Percentiles rank a stretch among this genome's conserved stretches.
These are phyloP conservation scores for Dissophora globulifera DNA, from an alignment of 192 early-diverging fungal genomes.

Conservation along the genomic window DNA sequence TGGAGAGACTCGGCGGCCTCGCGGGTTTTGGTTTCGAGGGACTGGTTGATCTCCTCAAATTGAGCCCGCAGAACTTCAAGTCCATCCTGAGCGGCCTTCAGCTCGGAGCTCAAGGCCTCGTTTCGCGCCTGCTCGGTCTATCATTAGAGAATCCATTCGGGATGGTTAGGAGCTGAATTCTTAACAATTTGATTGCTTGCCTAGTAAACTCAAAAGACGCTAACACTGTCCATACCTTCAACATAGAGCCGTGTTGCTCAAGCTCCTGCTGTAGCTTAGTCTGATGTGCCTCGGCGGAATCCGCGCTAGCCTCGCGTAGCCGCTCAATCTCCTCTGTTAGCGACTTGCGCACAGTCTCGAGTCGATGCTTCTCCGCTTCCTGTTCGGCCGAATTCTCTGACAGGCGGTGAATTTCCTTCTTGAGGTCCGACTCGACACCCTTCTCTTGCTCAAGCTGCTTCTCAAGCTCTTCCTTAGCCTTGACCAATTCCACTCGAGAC, in stretches of 20 bases:
- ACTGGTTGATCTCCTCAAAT: neutral
- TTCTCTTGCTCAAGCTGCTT: constrained; percentile 22
- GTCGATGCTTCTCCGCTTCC: neutral
- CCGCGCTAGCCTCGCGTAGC: neutral
- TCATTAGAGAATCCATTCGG: neutral
- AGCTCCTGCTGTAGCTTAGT: neutral
- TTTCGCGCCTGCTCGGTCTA: constrained; percentile 19
- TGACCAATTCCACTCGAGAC: constrained; percentile 18
- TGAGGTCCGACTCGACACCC: constrained; percentile 12
- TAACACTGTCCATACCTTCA: constrained; percentile 11
- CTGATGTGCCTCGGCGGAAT: constrained; percentile 3
- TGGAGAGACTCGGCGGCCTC: constrained; percentile 6
- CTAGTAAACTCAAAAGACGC: too few relatives aligned
- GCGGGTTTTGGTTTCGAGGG: constrained; percentile 6
- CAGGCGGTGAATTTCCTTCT: constrained; percentile 18
- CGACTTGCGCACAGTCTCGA: neutral
- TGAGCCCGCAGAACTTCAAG: neutral
- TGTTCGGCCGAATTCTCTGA: constrained; percentile 2
- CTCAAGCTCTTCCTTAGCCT: constrained; percentile 19
- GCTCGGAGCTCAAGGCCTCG: neutral
- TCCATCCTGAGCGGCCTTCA: constrained; percentile 7
- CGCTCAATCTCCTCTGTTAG: constrained; percentile 20
- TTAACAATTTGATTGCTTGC: too few relatives aligned
- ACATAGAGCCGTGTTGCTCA: neutral
- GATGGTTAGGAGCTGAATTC: too few relatives aligned